Conservation (phyloP, 2,329 filamentous ascomycete species). For the Akanthomyces muscarius region DNA sequence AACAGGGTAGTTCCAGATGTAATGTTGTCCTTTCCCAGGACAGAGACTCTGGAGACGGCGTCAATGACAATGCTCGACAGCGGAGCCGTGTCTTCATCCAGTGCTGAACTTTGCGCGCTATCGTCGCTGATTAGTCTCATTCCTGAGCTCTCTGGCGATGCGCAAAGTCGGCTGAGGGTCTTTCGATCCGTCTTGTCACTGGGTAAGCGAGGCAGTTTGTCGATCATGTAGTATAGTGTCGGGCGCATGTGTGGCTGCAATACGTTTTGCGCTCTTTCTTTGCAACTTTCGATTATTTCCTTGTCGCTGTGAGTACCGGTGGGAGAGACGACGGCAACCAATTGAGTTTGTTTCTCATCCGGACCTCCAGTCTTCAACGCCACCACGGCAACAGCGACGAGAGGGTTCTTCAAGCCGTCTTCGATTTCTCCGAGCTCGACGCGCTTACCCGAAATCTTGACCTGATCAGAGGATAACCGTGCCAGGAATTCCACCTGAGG, state of each 20-base stretch:
- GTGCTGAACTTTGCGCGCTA: neutral
- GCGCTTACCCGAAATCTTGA: slow-evolving; percentile 4
- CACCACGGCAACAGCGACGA: neutral
- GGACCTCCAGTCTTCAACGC: neutral
- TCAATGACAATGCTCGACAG: neutral
- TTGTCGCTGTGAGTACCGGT: neutral
- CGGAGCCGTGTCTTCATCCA: neutral
- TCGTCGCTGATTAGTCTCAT: neutral
- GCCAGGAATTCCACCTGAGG: slow-evolving; percentile 7
- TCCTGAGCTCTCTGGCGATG: slow-evolving; percentile 1
- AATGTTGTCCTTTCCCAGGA: neutral
- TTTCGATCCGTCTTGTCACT: slow-evolving; percentile 7
- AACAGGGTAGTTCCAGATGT: neutral
- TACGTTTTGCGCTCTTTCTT: neutral
- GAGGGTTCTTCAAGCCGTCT: slow-evolving; percentile 1
- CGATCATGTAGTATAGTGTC: neutral
- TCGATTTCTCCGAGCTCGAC: slow-evolving; percentile 8
- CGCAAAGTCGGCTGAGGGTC: neutral
- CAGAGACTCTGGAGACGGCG: neutral
- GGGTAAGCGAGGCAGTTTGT: slow-evolving; percentile 3
- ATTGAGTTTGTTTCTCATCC: neutral
- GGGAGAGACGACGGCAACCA: neutral
- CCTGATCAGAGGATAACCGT: slow-evolving; percentile 1
- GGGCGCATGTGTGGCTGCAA: slow-evolving; percentile 6
- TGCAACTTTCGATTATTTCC: slow-evolving; percentile 1